Conservation (phyloP, 352 stramenopile species). For the Plasmopara viticola region DNA sequence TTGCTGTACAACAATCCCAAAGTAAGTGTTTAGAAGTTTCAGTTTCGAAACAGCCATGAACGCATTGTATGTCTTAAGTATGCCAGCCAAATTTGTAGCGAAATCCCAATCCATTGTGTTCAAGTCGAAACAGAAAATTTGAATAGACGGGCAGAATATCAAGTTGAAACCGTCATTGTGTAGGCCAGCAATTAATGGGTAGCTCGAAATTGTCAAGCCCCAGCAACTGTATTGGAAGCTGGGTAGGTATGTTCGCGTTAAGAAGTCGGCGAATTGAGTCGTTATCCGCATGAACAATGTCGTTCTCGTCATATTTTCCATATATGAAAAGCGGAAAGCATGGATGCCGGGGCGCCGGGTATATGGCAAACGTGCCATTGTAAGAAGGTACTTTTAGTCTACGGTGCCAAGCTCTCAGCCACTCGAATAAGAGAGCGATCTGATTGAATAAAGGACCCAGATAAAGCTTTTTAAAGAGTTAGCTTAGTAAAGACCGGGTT, state of each 20-base stretch:
- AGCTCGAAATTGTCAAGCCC: no score
- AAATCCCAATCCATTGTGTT: constrained; percentile 7
- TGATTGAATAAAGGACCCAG: not conserved
- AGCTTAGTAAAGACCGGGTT: no score
- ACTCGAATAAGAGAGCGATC: not conserved
- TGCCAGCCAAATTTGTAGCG: constrained; percentile 8
- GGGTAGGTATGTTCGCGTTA: no score
- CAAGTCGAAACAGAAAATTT: constrained; percentile 6
- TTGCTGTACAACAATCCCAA: constrained; percentile 3
- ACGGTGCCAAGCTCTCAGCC: not conserved
- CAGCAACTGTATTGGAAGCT: no score
- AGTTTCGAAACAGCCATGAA: constrained; percentile 3
- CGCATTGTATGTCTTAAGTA: constrained; percentile 1
- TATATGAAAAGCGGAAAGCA: not conserved
- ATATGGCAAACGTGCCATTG: not conserved
- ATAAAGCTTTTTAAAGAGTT: not conserved
- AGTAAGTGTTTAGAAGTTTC: not conserved
- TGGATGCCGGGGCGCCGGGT: not conserved
- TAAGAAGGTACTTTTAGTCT: not conserved
- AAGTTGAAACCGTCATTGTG: not conserved
- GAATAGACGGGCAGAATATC: constrained; percentile 3
- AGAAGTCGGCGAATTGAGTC: no score
- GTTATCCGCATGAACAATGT: no score
- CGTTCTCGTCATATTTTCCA: not conserved
- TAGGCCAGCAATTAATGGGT: no score